phyloP scores from a whole-genome alignment of 2,329 filamentous ascomycete genomes.

The Cordyceps militaris region DNA sequence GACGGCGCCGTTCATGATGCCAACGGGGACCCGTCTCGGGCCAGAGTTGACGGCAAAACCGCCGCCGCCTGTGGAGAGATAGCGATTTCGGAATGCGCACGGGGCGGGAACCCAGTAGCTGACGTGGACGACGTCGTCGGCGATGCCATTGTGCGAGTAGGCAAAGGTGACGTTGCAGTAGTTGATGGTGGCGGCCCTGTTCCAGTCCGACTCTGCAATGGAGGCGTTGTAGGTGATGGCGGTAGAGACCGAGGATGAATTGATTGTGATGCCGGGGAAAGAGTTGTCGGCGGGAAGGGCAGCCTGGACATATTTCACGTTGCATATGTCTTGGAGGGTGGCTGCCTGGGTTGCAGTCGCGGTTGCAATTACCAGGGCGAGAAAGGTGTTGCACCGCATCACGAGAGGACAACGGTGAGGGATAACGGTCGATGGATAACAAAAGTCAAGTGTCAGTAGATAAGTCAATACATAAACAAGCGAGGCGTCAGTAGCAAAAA shows the following conservation, averaged over 20 bases:
- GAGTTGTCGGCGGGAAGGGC: neutral
- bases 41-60: constrained; percentile 37
- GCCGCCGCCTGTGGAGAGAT: constrained; percentile 39
- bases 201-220: constrained; percentile 22
- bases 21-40: constrained; percentile 26
- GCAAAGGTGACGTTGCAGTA: constrained; percentile 42
- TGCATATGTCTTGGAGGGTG: neutral
- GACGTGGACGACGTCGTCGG: constrained; percentile 27
- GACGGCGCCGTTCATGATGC: constrained; percentile 39
- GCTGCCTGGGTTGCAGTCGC: neutral
- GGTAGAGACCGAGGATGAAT: constrained; percentile 22
- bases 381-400: neutral
- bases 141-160: constrained; percentile 35
- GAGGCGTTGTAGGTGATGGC: constrained; percentile 26
- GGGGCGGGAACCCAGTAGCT: constrained; percentile 37
- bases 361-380: neutral
- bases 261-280: constrained; percentile 22
- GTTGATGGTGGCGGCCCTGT: constrained; percentile 25
- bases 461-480: too few species aligned
- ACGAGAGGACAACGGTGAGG: too few species aligned
- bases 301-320: neutral
- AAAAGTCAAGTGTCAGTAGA: neutral
- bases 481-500: too few species aligned
- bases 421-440: neutral
- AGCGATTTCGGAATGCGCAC: constrained; percentile 36